A percentile compares a stretch with the other conserved stretches of the same genome.
Evolutionary conservation across 1,284 basidiomycete species (phyloP).

Genomic region (Marasmius tenuissimus): DNA sequence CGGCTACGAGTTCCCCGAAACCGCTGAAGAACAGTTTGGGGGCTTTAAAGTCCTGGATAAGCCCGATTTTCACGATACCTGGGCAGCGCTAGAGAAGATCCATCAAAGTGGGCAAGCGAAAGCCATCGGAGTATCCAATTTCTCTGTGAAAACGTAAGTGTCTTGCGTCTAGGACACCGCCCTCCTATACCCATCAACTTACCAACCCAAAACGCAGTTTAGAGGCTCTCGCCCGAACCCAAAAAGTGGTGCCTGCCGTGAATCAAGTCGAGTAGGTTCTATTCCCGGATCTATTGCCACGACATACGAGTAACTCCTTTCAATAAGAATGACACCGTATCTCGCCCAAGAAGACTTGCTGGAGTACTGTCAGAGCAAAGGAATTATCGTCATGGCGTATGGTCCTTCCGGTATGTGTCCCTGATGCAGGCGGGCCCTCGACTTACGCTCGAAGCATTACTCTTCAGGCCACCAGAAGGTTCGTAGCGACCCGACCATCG

Average conservation of each 20-base stretch:
- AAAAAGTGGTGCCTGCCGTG: conserved; percentile 34
- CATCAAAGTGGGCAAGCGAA: conserved; percentile 36
- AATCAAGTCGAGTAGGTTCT: conserved; percentile 43
- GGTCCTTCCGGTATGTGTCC: conserved; percentile 23
- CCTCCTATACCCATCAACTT: no score
- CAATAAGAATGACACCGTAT: conserved; percentile 26
- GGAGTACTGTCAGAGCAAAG: conserved; percentile 25
- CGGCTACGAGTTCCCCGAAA: background rate
- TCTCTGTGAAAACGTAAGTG: conserved; percentile 41
- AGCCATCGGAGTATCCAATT: conserved; percentile 47
- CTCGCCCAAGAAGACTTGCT: conserved; percentile 25
- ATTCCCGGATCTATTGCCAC: background rate
- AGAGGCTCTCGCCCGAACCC: conserved; percentile 26
- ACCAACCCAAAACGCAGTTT: background rate
- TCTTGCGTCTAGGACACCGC: background rate
- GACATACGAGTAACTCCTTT: background rate
- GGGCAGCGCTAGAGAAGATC: conserved; percentile 43
- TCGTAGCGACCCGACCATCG: conserved; percentile 17
- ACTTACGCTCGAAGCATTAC: background rate
- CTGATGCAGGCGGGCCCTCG: background rate
- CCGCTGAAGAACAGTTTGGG: background rate
- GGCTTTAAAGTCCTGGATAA: conserved; percentile 38
- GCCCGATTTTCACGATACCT: conserved; percentile 43
- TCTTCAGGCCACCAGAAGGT: conserved; percentile 2
- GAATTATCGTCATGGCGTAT: conserved; percentile 25